Evolutionary conservation across 2,329 filamentous ascomycete species (phyloP), one percentile per base, ranked within the genome.

Genomic region (Ampelomyces quisqualis): DNA sequence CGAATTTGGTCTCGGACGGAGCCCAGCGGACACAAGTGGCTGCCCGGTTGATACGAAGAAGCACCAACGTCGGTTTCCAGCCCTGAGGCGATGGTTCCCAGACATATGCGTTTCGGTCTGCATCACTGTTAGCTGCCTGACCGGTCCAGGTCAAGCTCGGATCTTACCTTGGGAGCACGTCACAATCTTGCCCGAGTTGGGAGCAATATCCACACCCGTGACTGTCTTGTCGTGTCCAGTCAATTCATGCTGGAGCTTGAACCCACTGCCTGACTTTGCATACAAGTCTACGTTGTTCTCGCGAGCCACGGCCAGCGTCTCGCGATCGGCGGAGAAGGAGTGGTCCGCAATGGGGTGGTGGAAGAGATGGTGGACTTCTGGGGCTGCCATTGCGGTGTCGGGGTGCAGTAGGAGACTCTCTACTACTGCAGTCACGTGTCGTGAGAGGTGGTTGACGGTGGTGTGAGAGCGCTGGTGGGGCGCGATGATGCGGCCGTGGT

Each of bases 1-100:
- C 93, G 69, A 98, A 98, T 73, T 98, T 98, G 68, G 84, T 86
- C 77, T 98, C 93, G 15, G 87, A 91, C 2, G 93, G 93, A 15
- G 90, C 94, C 93, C 93, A 98, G 61, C 93, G 88, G 35, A 96
- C 93, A 65, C 91, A 96, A 0, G 93, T 98, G 3, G 93, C 93
- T 13, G 93, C 93, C 47, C 93, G 84, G 73, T 95, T 96, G 74
- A 98, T 96, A 64, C 93, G 88, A 35, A 98, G 86, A 46, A 98
- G 85, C 13, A 98, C 93, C 38, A 98, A 82, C 1, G 93, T 98
- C 3, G 93, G 93, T 72, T 96, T 97, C 82, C 95, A 98, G 41
- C 90, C 91, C 27, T 82, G 79, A 1, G 88, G 81, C n/a, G 89
- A 90, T 14, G 88, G 88, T 67, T 98, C 93, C 93, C 93, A 98